These are phyloP conservation scores for Metarhizium album DNA, from an alignment of 2,329 filamentous ascomycete genomes.

Conservation along the genomic window DNA sequence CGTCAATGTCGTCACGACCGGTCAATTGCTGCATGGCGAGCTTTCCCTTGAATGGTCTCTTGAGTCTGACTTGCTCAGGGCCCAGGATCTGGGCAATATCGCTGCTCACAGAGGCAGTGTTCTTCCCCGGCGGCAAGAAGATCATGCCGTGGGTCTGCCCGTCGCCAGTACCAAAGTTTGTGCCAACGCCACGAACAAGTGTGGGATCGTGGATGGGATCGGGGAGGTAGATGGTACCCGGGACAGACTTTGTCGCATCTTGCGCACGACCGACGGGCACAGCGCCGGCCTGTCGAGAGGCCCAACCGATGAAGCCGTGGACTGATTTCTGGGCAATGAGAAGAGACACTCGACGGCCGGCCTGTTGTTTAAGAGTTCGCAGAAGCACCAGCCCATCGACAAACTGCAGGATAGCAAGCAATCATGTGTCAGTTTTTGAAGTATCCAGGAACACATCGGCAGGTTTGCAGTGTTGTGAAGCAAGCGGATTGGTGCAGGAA, in stretches of 20 bases:
- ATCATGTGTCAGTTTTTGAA: too few relatives aligned
- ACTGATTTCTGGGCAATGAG: conserved; percentile 95
- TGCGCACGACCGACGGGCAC: conserved; percentile 90
- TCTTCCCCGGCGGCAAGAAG: conserved; percentile 76
- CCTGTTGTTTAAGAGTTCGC: conserved; percentile 77
- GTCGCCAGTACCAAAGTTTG: conserved; percentile 64
- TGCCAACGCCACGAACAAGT: conserved; percentile 66
- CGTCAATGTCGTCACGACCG: conserved; percentile 61
- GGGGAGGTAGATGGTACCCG: conserved; percentile 77
- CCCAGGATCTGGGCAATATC: conserved; percentile 76
- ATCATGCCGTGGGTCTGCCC: conserved; percentile 73
- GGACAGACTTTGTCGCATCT: conserved; percentile 71
- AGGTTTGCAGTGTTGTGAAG: neutral
- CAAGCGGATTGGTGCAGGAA: neutral
- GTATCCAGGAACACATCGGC: neutral
- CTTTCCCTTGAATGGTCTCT: conserved; percentile 74
- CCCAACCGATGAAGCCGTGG: conserved; percentile 81
- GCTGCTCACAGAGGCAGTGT: conserved; percentile 62
- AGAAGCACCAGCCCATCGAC: conserved; percentile 92
- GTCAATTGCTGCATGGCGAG: conserved; percentile 73
- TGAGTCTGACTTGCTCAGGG: conserved; percentile 71
- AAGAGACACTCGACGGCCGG: conserved; percentile 79
- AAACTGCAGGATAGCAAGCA: conserved; percentile 47
- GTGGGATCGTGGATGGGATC: conserved; percentile 79
- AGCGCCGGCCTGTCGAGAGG: conserved; percentile 74